These are phyloP conservation scores for Aphanomyces invadans DNA, from an alignment of 352 stramenopile species.

Conservation along the genomic window DNA sequence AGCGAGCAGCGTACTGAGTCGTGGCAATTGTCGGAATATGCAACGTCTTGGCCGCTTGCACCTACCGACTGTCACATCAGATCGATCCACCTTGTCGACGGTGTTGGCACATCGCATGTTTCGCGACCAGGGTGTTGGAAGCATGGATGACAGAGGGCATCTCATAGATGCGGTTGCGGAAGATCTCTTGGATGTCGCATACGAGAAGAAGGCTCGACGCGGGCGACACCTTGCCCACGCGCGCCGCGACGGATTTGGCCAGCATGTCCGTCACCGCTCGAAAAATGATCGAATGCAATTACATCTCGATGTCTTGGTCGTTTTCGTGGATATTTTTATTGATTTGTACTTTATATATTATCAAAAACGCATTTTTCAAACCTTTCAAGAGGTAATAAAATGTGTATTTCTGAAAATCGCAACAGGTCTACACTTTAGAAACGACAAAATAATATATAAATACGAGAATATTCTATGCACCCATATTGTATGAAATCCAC, in stretches of 20 bases:
- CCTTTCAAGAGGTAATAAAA: no score
- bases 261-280: conserved; percentile 15
- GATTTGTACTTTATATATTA: no score
- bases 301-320: not conserved
- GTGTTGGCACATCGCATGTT: no score
- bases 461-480: no score
- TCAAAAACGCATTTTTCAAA: no score
- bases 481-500: no score
- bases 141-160: conserved; percentile 86
- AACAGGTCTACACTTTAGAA: no score
- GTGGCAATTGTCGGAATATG: conserved; percentile 91
- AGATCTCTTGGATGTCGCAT: conserved; percentile 97
- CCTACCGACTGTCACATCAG: conserved; percentile 24
- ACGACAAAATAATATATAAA: no score
- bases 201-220: conserved; percentile 86
- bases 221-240: conserved; percentile 34
- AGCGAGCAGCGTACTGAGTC: conserved; percentile 94
- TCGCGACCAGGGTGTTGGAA: conserved; percentile 55
- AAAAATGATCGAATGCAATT: not conserved
- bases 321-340: no score
- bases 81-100: no score
- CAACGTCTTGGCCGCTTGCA: conserved; percentile 71
- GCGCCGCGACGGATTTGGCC: conserved; percentile 10
- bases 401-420: no score
- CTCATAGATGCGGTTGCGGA: conserved; percentile 90